Evolutionary conservation across 495 filamentous ascomycete genomes (phyloP).

Genomic region (Xylaria castorea): DNA sequence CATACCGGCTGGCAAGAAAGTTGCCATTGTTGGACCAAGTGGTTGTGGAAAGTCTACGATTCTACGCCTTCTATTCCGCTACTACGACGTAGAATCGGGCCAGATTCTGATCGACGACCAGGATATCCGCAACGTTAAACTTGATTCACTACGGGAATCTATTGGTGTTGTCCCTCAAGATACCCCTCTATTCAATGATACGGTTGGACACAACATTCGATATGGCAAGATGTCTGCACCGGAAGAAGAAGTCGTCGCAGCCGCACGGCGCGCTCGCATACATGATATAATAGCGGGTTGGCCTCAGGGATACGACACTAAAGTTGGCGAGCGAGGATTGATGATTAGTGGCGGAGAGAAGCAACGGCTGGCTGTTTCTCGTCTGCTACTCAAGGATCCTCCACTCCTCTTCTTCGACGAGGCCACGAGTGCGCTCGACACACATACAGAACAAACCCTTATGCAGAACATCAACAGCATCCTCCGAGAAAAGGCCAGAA

Average conservation of each 20-base stretch:
- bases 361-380: slow-evolving; percentile 86
- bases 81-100: slow-evolving; percentile 88
- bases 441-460: slow-evolving; percentile 91
- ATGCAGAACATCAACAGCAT: slow-evolving; percentile 95
- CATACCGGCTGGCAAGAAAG: slow-evolving; percentile 94
- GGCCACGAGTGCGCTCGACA: slow-evolving; percentile 94
- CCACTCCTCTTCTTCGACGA: slow-evolving; percentile 96
- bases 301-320: slow-evolving; percentile 88
- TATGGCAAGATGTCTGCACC: slow-evolving; percentile 89
- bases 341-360: slow-evolving; percentile 99
- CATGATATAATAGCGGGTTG: slow-evolving; percentile 79
- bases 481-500: slow-evolving; percentile 83
- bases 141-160: slow-evolving; percentile 80
- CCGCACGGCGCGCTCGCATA: slow-evolving; percentile 81
- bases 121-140: slow-evolving; percentile 81
- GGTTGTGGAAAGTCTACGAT: slow-evolving; percentile 97
- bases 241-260: slow-evolving; percentile 72
- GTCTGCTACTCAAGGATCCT: slow-evolving; percentile 89
- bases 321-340: slow-evolving; percentile 94
- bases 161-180: slow-evolving; percentile 98
- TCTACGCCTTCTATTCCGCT: slow-evolving; percentile 88
- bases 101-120: slow-evolving; percentile 92
- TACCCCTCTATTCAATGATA: slow-evolving; percentile 95
- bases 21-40: slow-evolving; percentile 92
- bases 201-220: slow-evolving; percentile 91